Conservation (phyloP, 192 early-diverging fungal species). For the Chytriomyces confervae region DNA sequence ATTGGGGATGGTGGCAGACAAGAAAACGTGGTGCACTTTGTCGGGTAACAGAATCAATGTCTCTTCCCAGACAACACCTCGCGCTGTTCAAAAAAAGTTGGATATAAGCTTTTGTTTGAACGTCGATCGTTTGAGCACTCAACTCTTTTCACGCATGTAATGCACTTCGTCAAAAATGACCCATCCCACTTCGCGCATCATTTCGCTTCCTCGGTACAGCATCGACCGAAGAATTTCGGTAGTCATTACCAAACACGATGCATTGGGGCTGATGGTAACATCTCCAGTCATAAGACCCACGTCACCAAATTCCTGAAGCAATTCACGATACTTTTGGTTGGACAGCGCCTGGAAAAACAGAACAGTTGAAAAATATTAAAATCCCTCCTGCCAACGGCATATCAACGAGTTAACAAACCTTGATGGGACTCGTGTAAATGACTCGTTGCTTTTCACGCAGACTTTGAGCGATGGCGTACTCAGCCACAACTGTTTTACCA, state of each 20-base stretch:
- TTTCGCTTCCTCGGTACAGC: conserved; percentile 95
- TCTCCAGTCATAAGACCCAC: conserved; percentile 99
- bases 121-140: conserved; percentile 4
- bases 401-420: conserved; percentile 54
- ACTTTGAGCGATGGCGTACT: conserved; percentile 94
- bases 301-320: conserved; percentile 94
- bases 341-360: conserved; percentile 73
- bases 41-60: conserved; percentile 94
- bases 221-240: conserved; percentile 98
- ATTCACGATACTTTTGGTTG: conserved; percentile 98
- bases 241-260: conserved; percentile 96
- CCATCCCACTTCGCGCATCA: conserved; percentile 97
- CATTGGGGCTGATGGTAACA: conserved; percentile 92
- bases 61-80: conserved; percentile 99
- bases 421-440: conserved; percentile 97
- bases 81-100: conserved; percentile 58
- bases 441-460: conserved; percentile 89
- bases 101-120: not conserved
- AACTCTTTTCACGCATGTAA: conserved; percentile 93
- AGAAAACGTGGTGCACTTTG: conserved; percentile 90
- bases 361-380: not conserved
- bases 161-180: conserved; percentile 99
- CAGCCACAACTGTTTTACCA: conserved; percentile 98
- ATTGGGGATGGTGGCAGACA: conserved; percentile 98
- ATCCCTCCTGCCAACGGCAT: not conserved